These are phyloP conservation scores for Sphaerulina populicola DNA, from an alignment of 2,329 filamentous ascomycete species.

Conservation along the genomic window DNA sequence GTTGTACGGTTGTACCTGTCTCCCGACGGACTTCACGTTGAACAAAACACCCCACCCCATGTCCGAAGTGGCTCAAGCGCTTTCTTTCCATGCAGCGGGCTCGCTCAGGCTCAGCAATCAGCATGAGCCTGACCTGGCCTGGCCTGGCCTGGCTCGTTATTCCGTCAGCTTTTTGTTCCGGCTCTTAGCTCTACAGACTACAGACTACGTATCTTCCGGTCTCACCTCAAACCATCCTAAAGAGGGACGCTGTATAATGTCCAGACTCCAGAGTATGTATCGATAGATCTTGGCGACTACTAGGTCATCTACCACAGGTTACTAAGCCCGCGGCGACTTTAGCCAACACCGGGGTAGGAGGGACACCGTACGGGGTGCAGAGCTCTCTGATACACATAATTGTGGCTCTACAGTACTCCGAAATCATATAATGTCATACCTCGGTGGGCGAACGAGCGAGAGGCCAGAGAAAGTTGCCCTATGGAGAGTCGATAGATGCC, in stretches of 20 bases:
- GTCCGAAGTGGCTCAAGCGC: constrained; percentile 12
- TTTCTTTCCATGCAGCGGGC: constrained; percentile 5
- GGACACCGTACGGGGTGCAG: constrained; percentile 9
- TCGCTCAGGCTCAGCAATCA: not conserved
- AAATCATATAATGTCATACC: not conserved
- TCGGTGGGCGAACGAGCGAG: constrained; percentile 11
- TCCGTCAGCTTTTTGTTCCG: too few relatives aligned
- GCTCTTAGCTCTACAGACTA: too few relatives aligned
- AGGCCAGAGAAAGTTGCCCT: not conserved
- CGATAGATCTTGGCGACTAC: too few relatives aligned
- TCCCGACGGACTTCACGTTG: constrained; percentile 20
- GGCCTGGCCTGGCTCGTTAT: too few relatives aligned
- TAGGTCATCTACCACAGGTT: too few relatives aligned
- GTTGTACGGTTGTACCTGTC: constrained; percentile 13
- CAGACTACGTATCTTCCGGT: too few relatives aligned
- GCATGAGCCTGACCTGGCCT: too few relatives aligned
- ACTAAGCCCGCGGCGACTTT: too few relatives aligned
- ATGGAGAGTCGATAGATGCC: not conserved
- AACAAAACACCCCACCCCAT: constrained; percentile 8
- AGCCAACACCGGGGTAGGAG: not conserved
- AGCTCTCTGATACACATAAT: not conserved
- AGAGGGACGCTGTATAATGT: too few relatives aligned
- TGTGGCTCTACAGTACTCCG: constrained; percentile 1
- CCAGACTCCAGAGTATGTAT: too few relatives aligned
- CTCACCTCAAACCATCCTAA: too few relatives aligned